Evolutionary conservation across 495 filamentous ascomycete species (phyloP).

Genomic region (Penicillium crystallinum): DNA sequence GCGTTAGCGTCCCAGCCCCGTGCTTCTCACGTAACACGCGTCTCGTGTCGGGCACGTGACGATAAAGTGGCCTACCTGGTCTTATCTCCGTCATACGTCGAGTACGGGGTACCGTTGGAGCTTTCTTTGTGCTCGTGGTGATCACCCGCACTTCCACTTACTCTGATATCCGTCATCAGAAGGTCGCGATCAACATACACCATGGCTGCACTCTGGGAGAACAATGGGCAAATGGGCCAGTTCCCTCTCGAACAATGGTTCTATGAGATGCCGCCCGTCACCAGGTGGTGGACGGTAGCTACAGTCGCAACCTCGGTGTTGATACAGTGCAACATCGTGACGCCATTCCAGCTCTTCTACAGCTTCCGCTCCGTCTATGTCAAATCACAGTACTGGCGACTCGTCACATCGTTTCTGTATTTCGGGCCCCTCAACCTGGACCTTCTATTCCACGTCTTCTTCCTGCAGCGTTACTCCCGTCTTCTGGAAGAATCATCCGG

Average conservation of each 20-base stretch:
- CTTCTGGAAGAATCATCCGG: conserved; percentile 92
- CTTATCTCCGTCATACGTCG: conserved; percentile 5
- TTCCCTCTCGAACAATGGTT: conserved; percentile 96
- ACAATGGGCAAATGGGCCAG: conserved; percentile 54
- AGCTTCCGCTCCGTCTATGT: conserved; percentile 87
- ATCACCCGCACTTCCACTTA: background rate
- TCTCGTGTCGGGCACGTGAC: background rate
- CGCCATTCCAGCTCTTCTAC: conserved; percentile 93
- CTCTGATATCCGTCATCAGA: background rate
- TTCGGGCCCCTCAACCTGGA: conserved; percentile 93
- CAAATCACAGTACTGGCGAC: conserved; percentile 94
- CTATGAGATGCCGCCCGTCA: conserved; percentile 95
- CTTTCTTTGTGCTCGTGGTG: background rate
- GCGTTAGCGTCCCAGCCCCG: conserved; percentile 10
- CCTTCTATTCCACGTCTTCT: conserved; percentile 97
- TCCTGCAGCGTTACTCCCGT: conserved; percentile 93
- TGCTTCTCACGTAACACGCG: conserved; percentile 1
- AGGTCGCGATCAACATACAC: background rate
- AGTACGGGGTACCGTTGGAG: background rate
- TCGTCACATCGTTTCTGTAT: conserved; percentile 92
- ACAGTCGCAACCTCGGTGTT: conserved; percentile 83
- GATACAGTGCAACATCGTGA: conserved; percentile 87
- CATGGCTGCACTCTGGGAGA: conserved; percentile 46
- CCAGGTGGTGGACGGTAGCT: conserved; percentile 92
- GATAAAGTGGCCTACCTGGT: conserved; percentile 4